A percentile compares a stretch with the other conserved stretches of the same genome.
Evolutionary conservation across 805 yeast genomes (phyloP).

Genomic region (Brettanomyces naardenensis): DNA sequence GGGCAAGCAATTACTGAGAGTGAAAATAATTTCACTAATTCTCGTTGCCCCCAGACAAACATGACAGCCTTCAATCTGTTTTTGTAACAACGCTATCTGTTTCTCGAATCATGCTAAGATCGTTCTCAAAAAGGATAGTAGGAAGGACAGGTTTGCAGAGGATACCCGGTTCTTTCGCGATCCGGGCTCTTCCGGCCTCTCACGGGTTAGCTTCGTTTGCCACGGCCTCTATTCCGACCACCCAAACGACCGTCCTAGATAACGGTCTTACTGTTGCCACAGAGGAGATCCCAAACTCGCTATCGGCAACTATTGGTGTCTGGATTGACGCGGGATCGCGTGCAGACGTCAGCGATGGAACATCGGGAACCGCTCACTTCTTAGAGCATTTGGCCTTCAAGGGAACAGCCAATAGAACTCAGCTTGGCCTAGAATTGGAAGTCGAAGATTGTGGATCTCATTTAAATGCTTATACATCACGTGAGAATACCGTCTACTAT

Average conservation of each 20-base stretch:
- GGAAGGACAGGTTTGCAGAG: too few species aligned
- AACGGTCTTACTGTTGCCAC: slow-evolving; percentile 95
- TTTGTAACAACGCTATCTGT: too few species aligned
- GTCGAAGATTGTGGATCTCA: slow-evolving; percentile 96
- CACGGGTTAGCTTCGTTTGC: too few species aligned
- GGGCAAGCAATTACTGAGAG: too few species aligned
- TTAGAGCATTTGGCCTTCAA: slow-evolving; percentile 95
- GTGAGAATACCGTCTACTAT: slow-evolving; percentile 96
- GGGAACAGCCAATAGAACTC: slow-evolving; percentile 80
- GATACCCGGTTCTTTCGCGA: too few species aligned
- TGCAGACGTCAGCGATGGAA: slow-evolving; percentile 76
- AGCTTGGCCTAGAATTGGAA: slow-evolving; percentile 79
- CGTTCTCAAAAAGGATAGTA: too few species aligned
- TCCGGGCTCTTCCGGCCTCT: too few species aligned
- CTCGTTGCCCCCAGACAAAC: too few species aligned
- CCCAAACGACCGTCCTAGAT: slow-evolving; percentile 65
- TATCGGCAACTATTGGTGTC: slow-evolving; percentile 95
- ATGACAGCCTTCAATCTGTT: too few species aligned
- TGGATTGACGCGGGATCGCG: slow-evolving; percentile 99
- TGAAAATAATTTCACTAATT: too few species aligned
- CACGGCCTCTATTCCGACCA: slow-evolving; percentile 29
- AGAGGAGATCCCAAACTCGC: slow-evolving; percentile 76
- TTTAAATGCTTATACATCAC: slow-evolving; percentile 95
- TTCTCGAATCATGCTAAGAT: too few species aligned
- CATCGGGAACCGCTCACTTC: slow-evolving; percentile 94